phyloP scores from a whole-genome alignment of 495 filamentous ascomycete species.

The Apiosordaria backusii region DNA sequence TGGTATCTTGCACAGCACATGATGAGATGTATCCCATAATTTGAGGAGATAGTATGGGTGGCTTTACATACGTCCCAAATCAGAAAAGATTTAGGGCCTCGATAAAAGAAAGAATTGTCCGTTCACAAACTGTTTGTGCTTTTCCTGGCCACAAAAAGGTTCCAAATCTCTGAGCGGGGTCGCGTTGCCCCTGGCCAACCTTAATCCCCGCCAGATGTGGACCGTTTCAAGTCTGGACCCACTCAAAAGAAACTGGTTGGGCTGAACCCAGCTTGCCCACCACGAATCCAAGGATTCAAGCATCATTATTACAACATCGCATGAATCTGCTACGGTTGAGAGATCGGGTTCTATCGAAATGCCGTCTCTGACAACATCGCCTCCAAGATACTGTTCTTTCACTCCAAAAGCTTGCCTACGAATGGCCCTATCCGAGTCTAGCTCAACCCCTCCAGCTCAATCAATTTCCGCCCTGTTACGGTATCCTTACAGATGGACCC shows the following conservation, averaged over 20 bases:
- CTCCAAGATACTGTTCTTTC: too few relatives aligned
- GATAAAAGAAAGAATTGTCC: not conserved
- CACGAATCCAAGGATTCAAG: not conserved
- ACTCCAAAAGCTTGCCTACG: not conserved
- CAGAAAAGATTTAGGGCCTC: not conserved
- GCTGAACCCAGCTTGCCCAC: not conserved
- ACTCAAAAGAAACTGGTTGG: not conserved
- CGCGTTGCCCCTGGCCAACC: not conserved
- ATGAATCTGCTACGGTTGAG: not conserved
- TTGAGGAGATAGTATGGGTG: too few relatives aligned
- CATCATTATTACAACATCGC: not conserved
- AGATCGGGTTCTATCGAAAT: not conserved
- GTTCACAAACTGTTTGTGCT: not conserved
- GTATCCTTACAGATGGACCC: not conserved
- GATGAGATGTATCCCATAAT: too few relatives aligned
- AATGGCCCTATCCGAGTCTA: not conserved
- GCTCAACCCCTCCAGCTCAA: not conserved
- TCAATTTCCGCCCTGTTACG: not conserved
- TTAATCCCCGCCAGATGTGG: conserved; percentile 10
- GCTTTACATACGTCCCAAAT: not conserved
- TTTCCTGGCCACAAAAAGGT: not conserved
- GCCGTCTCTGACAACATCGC: too few relatives aligned
- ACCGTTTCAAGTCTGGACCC: conserved; percentile 10
- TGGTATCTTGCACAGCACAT: too few relatives aligned
- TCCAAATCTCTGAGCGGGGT: not conserved